Percentiles rank a stretch among this genome's conserved stretches.
phyloP scores from a whole-genome alignment of 805 yeast species.

The Barnettozyma sp. region DNA sequence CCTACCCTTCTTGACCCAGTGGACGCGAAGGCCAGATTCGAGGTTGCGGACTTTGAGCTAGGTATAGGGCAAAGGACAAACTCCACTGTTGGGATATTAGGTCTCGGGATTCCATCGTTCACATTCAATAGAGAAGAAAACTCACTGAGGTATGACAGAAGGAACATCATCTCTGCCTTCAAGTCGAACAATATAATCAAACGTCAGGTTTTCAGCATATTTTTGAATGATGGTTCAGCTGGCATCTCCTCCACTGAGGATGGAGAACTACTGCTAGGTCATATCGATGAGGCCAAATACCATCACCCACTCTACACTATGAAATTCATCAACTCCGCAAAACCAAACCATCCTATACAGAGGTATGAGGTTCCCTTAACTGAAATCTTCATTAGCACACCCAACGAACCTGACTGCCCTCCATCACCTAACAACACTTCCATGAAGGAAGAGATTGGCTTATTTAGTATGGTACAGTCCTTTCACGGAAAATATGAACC shows the following conservation, averaged over 20 bases:
- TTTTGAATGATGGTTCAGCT: slow-evolving; percentile 10
- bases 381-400: slow-evolving; percentile 5
- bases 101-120: slow-evolving; percentile 29
- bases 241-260: neutral
- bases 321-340: slow-evolving; percentile 23
- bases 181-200: slow-evolving; percentile 7
- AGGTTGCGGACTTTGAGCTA: slow-evolving; percentile 18
- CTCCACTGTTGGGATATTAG: slow-evolving; percentile 36
- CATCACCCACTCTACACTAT: slow-evolving; percentile 27
- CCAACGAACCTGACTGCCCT: no score
- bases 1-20: slow-evolving; percentile 3
- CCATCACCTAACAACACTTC: neutral
- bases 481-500: slow-evolving; percentile 8
- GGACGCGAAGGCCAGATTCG: neutral
- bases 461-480: slow-evolving; percentile 7
- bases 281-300: slow-evolving; percentile 34
- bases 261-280: slow-evolving; percentile 33
- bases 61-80: slow-evolving; percentile 28
- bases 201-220: slow-evolving; percentile 17
- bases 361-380: slow-evolving; percentile 15
- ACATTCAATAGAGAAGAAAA: slow-evolving; percentile 2
- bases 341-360: slow-evolving; percentile 7
- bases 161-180: slow-evolving; percentile 13
- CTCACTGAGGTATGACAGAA: slow-evolving; percentile 3
- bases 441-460: slow-evolving; percentile 1